Evolutionary conservation across 176 grass and related monocot genomes (phyloP), one percentile per base, ranked within the genome.

Genomic region (Echinochloa phyllopogon): DNA sequence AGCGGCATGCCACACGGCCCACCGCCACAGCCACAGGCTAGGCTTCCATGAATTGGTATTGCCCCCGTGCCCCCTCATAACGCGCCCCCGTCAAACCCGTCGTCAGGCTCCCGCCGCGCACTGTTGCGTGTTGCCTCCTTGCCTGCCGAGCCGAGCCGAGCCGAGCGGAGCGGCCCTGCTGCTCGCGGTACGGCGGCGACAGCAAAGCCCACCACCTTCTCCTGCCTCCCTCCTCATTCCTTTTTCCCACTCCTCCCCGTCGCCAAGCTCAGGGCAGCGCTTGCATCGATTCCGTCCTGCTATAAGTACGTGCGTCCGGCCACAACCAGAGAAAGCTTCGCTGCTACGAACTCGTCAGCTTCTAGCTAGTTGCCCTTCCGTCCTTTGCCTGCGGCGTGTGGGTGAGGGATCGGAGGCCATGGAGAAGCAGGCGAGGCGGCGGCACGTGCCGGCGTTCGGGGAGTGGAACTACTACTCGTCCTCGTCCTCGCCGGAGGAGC

Each of bases 391-490:
- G 17, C 6, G 18, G 51, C 51, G 51, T 53, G 16, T 18, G 51
- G 6, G 16, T 7, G 15, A 53, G 18, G 47, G 13, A 33, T 33
- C 29, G 47, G 2, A 15, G 49, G 3, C 15, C 50, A 78, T 48
- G 49, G 49, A 87, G 72, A 69, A 50, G 62, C 82, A 50, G 72
- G 51, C 51, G 27, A 82, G 79, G 72, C 56, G 81, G 81, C 42
- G 42, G 21, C 87, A 88, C 67, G 75, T 84, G 48, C 66, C 67
- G 40, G 68, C 87, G 48, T 88, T 88, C 68, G 81, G 87, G 48
- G 81, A 79, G 81, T 84, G 87, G 81, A 84, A 88, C 87, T 84
- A 88, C 87, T 78, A 14, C 73, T 49, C 53, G 17, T 21, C 59
- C 1, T 65, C 60, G 4, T 79, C 75, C 37, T 73, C 75, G 25